phyloP scores from a whole-genome alignment of 495 filamentous ascomycete species.

The Daldinia bambusicola region DNA sequence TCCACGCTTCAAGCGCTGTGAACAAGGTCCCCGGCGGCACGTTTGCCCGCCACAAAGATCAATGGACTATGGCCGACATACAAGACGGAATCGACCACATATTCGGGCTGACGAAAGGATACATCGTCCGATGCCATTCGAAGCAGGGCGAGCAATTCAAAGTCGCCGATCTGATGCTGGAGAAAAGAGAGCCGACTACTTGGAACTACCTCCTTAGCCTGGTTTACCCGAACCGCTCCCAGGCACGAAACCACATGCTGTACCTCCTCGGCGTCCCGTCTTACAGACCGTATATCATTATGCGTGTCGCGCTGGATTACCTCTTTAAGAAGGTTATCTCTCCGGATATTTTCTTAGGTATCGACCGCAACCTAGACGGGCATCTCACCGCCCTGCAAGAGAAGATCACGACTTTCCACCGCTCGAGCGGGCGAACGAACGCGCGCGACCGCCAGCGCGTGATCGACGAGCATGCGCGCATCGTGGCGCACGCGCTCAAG shows the following conservation, averaged over 20 bases:
- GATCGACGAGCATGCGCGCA: slow-evolving; percentile 40
- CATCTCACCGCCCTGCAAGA: slow-evolving; percentile 25
- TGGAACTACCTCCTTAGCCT: slow-evolving; percentile 30
- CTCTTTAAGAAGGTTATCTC: slow-evolving; percentile 37
- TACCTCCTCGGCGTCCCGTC: slow-evolving; percentile 9
- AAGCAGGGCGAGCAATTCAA: slow-evolving; percentile 1
- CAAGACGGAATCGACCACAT: slow-evolving; percentile 14
- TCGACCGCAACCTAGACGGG: slow-evolving; percentile 8
- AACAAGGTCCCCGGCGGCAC: not conserved
- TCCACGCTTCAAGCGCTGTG: not conserved
- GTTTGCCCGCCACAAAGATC: slow-evolving; percentile 8
- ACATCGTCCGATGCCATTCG: slow-evolving; percentile 26
- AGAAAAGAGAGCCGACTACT: slow-evolving; percentile 10
- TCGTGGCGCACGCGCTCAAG: slow-evolving; percentile 27
- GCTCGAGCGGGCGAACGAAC: not conserved
- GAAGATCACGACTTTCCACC: slow-evolving; percentile 6
- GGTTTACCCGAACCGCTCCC: not conserved
- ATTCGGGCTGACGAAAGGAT: slow-evolving; percentile 21
- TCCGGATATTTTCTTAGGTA: slow-evolving; percentile 26
- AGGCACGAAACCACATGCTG: slow-evolving; percentile 14
- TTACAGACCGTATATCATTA: slow-evolving; percentile 28
- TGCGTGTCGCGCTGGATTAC: slow-evolving; percentile 29
- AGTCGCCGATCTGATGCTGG: slow-evolving; percentile 6
- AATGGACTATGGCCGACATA: slow-evolving; percentile 18
- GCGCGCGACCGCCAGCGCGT: slow-evolving; percentile 31